Evolutionary conservation across 371 early-diverging fungal species (phyloP), one percentile per base, ranked within the genome.

Genomic region (Rhizopus sp.): DNA sequence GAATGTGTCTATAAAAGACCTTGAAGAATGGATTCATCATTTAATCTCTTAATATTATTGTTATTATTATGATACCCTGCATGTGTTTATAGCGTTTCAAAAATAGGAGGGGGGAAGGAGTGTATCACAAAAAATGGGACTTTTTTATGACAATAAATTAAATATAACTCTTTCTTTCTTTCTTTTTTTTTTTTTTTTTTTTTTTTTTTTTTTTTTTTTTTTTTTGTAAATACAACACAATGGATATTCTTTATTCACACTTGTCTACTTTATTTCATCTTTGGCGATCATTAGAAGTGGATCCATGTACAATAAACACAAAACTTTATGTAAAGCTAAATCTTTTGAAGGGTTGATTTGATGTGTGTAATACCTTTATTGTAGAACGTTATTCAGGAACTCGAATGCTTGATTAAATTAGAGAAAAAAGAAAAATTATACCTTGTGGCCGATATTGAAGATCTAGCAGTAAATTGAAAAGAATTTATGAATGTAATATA

Each of bases 361-460:
- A 12, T 49, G 16, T 46, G n/a, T 55, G 15, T 41, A 41, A 41
- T 29, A 32, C 17, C 6, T 34, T 32, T 41, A 29, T 23, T 34
- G 17, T 45, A 56, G 59, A 52, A 53, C 39, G 47, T 59, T 42
- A 63, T 67, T 34, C 34, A 44, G 40, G 63, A 56, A 34, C 37
- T 67, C 1, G 63, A 67, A 42, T 50, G 47, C 15, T 38, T 63
- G 12, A 56, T 67, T 8, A 4, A 33, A 9, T 46, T 38, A 15
- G 68, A 59, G 40, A 49, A 33, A 47, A 47, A 49, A 35, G 63
- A 67, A 48, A 67, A 59, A 48, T 41, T n/a, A 10, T 3, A 70
- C 39, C 56, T 80, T 10, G 59, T 72, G 4, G 81, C 81, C 5
- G 66, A 72, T 52, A 74, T 80, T 42, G 73, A 78, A 53, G 81